These are phyloP conservation scores for Paecilomyces fulvus DNA, from an alignment of 2,329 filamentous ascomycete genomes.

Conservation along the genomic window DNA sequence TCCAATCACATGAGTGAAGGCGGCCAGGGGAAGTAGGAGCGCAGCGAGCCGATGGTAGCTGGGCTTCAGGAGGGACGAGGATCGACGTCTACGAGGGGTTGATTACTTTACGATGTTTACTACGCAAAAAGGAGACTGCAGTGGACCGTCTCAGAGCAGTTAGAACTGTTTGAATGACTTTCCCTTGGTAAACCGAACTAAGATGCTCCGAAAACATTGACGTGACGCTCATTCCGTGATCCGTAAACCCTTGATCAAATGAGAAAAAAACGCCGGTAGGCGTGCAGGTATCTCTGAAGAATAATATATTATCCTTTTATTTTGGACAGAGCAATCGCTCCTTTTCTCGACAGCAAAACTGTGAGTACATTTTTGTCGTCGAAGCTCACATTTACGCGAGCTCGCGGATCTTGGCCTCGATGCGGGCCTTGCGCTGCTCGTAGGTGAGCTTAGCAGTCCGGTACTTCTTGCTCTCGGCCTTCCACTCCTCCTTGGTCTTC, in stretches of 20 bases:
- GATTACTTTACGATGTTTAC: neutral
- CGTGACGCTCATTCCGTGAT: conserved; percentile 7
- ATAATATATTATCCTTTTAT: neutral
- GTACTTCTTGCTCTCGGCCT: conserved; percentile 91
- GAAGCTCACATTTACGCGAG: conserved; percentile 40
- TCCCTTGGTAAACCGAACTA: conserved; percentile 3
- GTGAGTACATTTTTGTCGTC: neutral
- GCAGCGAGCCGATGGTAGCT: too few relatives aligned
- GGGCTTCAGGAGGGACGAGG: too few relatives aligned
- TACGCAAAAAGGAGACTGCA: conserved; percentile 2
- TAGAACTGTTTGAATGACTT: conserved; percentile 12
- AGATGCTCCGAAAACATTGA: neutral
- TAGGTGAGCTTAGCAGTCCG: conserved; percentile 66
- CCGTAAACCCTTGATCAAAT: neutral
- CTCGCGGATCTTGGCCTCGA: conserved; percentile 87
- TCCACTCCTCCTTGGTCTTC: conserved; percentile 98
- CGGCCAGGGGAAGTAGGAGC: too few relatives aligned
- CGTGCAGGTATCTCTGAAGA: neutral
- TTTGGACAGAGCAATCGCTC: neutral
- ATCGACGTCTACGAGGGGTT: neutral
- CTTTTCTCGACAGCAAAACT: neutral
- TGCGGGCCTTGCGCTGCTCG: conserved; percentile 71
- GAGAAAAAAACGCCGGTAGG: neutral
- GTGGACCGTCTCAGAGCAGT: conserved; percentile 16
- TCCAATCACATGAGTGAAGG: too few relatives aligned